These are phyloP conservation scores for Myxozyma melibiosi DNA, from an alignment of 805 yeast species.

Conservation along the genomic window DNA sequence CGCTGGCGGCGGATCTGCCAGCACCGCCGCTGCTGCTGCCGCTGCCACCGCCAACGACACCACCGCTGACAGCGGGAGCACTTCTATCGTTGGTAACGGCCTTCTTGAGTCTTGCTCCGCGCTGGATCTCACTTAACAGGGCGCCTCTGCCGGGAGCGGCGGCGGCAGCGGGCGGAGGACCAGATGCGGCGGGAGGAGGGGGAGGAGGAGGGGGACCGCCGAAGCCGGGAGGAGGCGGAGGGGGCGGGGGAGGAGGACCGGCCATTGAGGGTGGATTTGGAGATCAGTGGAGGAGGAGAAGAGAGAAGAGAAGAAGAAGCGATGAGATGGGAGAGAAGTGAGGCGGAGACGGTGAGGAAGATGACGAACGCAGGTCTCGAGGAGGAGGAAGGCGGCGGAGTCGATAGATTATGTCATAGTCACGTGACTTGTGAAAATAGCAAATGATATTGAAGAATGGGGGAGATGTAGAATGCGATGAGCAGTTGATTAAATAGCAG, in stretches of 20 bases:
- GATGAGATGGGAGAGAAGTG: not conserved
- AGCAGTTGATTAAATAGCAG: not conserved
- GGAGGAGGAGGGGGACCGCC: slow-evolving; percentile 34
- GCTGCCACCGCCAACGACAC: slow-evolving; percentile 39
- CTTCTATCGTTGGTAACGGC: slow-evolving; percentile 69
- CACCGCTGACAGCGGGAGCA: slow-evolving; percentile 54
- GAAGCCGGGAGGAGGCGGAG: slow-evolving; percentile 31
- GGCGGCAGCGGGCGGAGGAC: slow-evolving; percentile 29
- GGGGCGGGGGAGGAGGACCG: slow-evolving; percentile 35
- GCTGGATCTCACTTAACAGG: slow-evolving; percentile 79
- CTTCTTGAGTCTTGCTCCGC: slow-evolving; percentile 63
- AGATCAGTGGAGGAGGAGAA: slow-evolving; percentile 19
- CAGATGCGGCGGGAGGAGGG: slow-evolving; percentile 17
- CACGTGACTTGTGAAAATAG: too few relatives aligned
- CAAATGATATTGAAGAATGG: too few relatives aligned
- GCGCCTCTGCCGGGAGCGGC: slow-evolving; percentile 37
- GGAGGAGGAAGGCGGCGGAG: not conserved
- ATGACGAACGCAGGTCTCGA: not conserved
- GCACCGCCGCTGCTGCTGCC: slow-evolving; percentile 21
- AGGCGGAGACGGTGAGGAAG: not conserved
- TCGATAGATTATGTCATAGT: too few relatives aligned
- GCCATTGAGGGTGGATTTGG: slow-evolving; percentile 19
- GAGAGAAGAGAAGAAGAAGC: slow-evolving; percentile 3
- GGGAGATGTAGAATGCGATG: not conserved
- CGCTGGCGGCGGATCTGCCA: not conserved